A percentile compares a stretch with the other conserved stretches of the same genome.
These are phyloP conservation scores for Aspergillus costaricaensis DNA, from an alignment of 2,329 filamentous ascomycete genomes.

Conservation along the genomic window DNA sequence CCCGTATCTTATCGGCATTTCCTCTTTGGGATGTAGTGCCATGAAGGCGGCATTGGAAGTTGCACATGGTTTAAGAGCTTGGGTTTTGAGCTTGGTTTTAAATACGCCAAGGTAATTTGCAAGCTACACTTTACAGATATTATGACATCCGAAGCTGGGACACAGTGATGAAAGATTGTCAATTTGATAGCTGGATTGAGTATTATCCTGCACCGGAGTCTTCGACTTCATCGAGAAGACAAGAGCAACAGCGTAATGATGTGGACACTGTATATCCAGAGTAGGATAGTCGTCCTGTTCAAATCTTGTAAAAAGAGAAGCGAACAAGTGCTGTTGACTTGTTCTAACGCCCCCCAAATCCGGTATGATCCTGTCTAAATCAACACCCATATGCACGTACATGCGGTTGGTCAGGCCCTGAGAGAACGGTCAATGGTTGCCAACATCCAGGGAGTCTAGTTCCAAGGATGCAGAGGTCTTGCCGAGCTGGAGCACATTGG, in stretches of 20 bases:
- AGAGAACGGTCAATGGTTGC: not conserved
- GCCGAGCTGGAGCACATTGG: not conserved
- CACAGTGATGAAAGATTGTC: no score
- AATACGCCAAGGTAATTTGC: no score
- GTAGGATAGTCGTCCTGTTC: no score
- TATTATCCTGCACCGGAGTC: not conserved
- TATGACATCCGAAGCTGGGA: not conserved
- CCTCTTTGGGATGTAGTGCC: not conserved
- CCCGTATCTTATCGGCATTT: conserved; percentile 5
- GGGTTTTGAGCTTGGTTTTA: accelerated
- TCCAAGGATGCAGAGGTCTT: not conserved
- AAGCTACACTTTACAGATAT: not conserved
- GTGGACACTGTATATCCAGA: not conserved
- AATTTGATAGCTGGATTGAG: not conserved
- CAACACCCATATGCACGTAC: not conserved
- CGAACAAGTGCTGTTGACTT: not conserved
- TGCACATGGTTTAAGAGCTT: no score
- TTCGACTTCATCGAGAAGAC: not conserved
- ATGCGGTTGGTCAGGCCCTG: not conserved
- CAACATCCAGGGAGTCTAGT: not conserved
- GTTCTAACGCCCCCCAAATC: not conserved
- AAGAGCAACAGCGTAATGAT: not conserved
- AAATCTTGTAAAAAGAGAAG: not conserved
- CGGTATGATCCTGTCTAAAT: not conserved
- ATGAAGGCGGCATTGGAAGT: not conserved